Evolutionary conservation across 2,329 filamentous ascomycete genomes (phyloP), one percentile per base, ranked within the genome.

Genomic region (Myriosclerotinia duriaeana): DNA sequence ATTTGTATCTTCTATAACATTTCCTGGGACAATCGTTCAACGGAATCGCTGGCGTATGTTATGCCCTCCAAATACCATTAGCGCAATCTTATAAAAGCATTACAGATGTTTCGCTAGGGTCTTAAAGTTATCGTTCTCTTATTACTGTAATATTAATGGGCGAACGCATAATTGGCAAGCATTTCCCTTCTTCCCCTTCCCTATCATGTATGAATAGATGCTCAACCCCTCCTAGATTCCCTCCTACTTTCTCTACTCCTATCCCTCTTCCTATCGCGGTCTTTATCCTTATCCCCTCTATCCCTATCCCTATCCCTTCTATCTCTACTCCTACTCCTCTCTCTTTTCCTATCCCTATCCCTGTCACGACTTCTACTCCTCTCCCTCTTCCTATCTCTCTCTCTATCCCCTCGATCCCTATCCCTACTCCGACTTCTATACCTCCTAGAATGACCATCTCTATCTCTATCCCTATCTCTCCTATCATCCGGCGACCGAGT

Each of bases 161-260:
- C 30, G 5, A 50, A n/a, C 48, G 11, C 9, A 4, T 5, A 8
- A 9, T 34, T 11, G 15, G 9, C 34, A 4, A 34, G 5, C 26
- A 15, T 48, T 48, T 22, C 11, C 53, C 14, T 42, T 15, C 42
- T n/a, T 46, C n/a, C 40, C 9, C 38, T 34, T 11, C 52, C 42
- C 30, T 22, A 50, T 50, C 20, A 2, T 38, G 20, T 48, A 60
- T 7, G 20, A 36, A 30, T n/a, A 60, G 30, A 38, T 22, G 15
- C 34, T 78, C 69, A 69, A 34, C 67, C 67, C 54, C 69, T 65
- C 55, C 65, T 69, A 20, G 68, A 68, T 17, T 73, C 71, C n/a
- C 71, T 70, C 22, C 67, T 66, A n/a, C 67, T 70, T 14, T 68
- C 70, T 14, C 70, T 56, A 52, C 69, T 71, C 26, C 72, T 68